Percentiles rank a stretch among this genome's conserved stretches.
phyloP scores from a whole-genome alignment of 2,329 filamentous ascomycete species.

The Ceratocystis alfenasii region DNA sequence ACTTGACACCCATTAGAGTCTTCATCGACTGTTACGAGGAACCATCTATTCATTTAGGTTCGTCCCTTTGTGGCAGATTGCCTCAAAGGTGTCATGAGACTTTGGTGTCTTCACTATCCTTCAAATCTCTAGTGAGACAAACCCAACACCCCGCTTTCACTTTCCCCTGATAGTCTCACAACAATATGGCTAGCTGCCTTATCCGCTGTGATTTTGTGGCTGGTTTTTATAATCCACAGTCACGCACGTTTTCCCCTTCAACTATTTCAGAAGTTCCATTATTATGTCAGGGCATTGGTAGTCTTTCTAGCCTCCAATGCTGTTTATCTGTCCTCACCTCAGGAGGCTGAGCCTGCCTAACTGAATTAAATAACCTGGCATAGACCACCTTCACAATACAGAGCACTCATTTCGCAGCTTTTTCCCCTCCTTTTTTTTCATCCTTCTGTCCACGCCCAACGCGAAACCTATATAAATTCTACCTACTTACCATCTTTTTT shows the following conservation, averaged over 20 bases:
- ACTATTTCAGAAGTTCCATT: background rate
- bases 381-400: slow-evolving; percentile 6
- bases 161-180: background rate
- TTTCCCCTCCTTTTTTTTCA: slow-evolving; percentile 10
- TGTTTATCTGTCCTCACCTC: slow-evolving; percentile 23
- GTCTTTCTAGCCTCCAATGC: slow-evolving; percentile 4
- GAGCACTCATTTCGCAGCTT: background rate
- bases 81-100: background rate
- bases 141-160: background rate
- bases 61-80: background rate
- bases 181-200: background rate
- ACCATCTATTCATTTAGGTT: no score
- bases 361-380: slow-evolving; percentile 20
- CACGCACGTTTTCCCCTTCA: background rate
- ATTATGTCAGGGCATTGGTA: background rate
- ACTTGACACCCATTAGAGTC: background rate
- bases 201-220: background rate
- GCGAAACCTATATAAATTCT: slow-evolving; percentile 5
- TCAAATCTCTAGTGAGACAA: slow-evolving; percentile 7
- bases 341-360: slow-evolving; percentile 20
- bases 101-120: background rate
- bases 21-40: background rate
- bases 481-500: background rate
- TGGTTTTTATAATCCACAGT: background rate
- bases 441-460: background rate